Evolutionary conservation across 768 basidiomycete genomes (phyloP).

Genomic region (Trametes villosa): DNA sequence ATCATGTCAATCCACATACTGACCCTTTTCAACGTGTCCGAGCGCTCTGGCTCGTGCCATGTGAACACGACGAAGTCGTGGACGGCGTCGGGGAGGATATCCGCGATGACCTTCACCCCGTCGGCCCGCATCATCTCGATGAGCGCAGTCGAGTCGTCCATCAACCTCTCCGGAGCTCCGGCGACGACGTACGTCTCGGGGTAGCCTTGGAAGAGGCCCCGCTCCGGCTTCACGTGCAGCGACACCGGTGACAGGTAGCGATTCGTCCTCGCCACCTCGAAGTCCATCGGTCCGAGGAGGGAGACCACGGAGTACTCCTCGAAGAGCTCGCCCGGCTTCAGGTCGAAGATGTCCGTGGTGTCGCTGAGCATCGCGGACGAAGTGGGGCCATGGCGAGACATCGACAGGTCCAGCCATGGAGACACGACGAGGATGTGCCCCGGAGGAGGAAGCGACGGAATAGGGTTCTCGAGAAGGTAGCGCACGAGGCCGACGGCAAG

Average conservation of each 20-base stretch:
- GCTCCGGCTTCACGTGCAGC: constrained; percentile 36
- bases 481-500: constrained; percentile 65
- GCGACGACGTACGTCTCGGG: constrained; percentile 63
- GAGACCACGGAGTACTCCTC: constrained; percentile 42
- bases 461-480: constrained; percentile 58
- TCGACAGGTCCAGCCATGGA: constrained; percentile 58
- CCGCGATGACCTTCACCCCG: constrained; percentile 51
- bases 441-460: constrained; percentile 45
- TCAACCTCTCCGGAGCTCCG: constrained; percentile 61
- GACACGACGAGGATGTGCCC: constrained; percentile 54
- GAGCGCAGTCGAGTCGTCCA: constrained; percentile 55
- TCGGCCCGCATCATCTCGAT: constrained; percentile 54
- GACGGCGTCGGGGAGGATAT: constrained; percentile 40
- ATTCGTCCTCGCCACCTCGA: constrained; percentile 49
- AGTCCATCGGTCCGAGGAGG: constrained; percentile 53
- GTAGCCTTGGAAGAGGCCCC: constrained; percentile 55
- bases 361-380: constrained; percentile 11
- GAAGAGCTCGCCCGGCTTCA: constrained; percentile 19
- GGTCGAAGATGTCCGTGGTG: constrained; percentile 36
- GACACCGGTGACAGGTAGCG: constrained; percentile 66
- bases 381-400: constrained; percentile 38
- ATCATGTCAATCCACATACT: constrained; percentile 15
- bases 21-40: constrained; percentile 8
- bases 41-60: constrained; percentile 27
- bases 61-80: constrained; percentile 23